A percentile compares a stretch with the other conserved stretches of the same genome.
Conservation (phyloP, 305 asterid species). For the Fraxinus floribunda region DNA sequence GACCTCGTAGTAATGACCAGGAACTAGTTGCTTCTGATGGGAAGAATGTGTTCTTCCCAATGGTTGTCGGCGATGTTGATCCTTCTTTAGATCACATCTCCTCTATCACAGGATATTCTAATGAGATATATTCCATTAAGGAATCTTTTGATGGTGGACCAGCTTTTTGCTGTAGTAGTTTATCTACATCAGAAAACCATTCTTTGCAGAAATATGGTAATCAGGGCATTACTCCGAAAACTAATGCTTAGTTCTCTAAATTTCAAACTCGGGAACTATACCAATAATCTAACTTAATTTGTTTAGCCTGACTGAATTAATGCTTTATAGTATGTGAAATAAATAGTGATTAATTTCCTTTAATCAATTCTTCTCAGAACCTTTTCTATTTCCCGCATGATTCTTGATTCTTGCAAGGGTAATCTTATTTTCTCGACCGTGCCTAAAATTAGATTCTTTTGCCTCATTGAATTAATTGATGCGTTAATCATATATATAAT, state of each 20-base stretch:
- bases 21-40: constrained; percentile 25
- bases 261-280: not conserved
- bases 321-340: not conserved
- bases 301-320: not conserved
- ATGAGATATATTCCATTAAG: constrained; percentile 30
- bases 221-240: constrained; percentile 17
- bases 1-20: constrained; percentile 23
- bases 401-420: not conserved
- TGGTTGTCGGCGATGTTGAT: not conserved
- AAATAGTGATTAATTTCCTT: not conserved
- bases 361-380: not conserved
- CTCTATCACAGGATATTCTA: constrained; percentile 41
- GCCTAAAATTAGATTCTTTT: not conserved
- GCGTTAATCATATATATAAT: not conserved
- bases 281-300: not conserved
- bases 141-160: constrained; percentile 32
- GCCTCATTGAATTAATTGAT: not conserved
- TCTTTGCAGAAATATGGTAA: constrained; percentile 10
- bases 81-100: constrained; percentile 22
- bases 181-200: constrained; percentile 28
- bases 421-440: not conserved
- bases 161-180: constrained; percentile 18
- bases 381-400: not conserved
- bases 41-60: constrained; percentile 24
- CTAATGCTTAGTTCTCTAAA: constrained; percentile 12